Percentiles rank a stretch among this genome's conserved stretches.
These are phyloP conservation scores for Desmodesmus armatus DNA, from an alignment of 139 green algal species.

Conservation along the genomic window DNA sequence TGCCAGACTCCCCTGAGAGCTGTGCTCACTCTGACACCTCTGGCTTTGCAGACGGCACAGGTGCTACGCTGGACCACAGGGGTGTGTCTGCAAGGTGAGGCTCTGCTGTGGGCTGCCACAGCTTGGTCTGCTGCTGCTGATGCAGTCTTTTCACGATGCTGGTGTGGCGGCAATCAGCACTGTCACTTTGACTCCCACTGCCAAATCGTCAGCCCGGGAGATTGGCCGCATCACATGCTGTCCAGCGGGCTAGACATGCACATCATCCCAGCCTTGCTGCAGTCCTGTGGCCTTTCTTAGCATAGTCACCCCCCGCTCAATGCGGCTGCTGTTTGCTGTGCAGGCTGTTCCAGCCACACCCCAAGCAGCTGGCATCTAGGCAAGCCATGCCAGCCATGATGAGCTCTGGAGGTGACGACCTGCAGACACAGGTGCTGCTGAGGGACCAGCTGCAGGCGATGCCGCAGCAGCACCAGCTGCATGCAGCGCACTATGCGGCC, in stretches of 20 bases:
- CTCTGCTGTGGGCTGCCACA: not conserved
- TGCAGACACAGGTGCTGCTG: not conserved
- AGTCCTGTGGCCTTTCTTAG: not conserved
- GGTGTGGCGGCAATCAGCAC: not conserved
- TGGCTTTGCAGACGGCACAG: not conserved
- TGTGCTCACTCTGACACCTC: constrained; percentile 13
- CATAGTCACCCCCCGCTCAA: not conserved
- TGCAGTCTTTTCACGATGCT: not conserved
- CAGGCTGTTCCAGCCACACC: constrained; percentile 41
- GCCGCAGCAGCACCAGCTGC: constrained; percentile 34
- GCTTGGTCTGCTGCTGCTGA: not conserved
- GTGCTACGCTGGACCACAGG: not conserved
- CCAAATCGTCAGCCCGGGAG: no score
- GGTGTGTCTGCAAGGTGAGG: constrained; percentile 3
- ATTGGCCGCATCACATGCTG: not conserved
- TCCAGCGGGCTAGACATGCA: not conserved
- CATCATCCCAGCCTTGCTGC: not conserved
- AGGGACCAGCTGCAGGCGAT: not conserved
- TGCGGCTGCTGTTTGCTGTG: not conserved
- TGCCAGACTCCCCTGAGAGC: constrained; percentile 30
- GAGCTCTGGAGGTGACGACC: not conserved
- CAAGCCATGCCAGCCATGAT: not conserved
- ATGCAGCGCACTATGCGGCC: constrained; percentile 14
- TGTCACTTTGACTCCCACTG: not conserved
- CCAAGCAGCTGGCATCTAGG: not conserved